Percentiles rank a stretch among this genome's conserved stretches.
phyloP scores from a whole-genome alignment of 768 basidiomycete genomes.

The Russula lepida region DNA sequence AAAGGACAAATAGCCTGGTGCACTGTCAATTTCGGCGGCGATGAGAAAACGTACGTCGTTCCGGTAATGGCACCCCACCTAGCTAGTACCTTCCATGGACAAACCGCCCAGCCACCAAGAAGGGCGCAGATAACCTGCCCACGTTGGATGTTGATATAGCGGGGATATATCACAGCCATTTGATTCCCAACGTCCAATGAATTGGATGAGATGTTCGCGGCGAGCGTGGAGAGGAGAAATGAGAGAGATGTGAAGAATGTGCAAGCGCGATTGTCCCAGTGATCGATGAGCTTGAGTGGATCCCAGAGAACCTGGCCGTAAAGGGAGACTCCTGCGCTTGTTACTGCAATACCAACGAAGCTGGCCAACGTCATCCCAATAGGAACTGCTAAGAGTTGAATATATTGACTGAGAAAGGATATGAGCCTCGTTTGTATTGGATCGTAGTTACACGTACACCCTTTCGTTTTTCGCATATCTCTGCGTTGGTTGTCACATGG shows the following conservation, averaged over 20 bases:
- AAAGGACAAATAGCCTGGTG: slow-evolving; percentile 63
- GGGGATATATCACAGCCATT: slow-evolving; percentile 65
- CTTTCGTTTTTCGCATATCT: slow-evolving; percentile 65
- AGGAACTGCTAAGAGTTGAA: slow-evolving; percentile 71
- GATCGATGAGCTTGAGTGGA: slow-evolving; percentile 63
- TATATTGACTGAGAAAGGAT: slow-evolving; percentile 44
- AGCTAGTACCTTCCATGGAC: slow-evolving; percentile 78
- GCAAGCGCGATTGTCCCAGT: slow-evolving; percentile 78
- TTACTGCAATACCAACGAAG: slow-evolving; percentile 75
- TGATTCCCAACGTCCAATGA: slow-evolving; percentile 72
- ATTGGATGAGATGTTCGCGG: slow-evolving; percentile 66
- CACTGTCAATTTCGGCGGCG: slow-evolving; percentile 25
- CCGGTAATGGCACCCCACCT: slow-evolving; percentile 26
- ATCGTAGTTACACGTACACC: slow-evolving; percentile 35
- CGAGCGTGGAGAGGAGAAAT: slow-evolving; percentile 65
- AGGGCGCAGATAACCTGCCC: slow-evolving; percentile 71
- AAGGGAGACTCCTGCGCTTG: slow-evolving; percentile 63
- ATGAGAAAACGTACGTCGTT: slow-evolving; percentile 1
- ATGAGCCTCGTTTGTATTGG: not conserved
- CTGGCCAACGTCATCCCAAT: slow-evolving; percentile 66
- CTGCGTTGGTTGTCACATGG: slow-evolving; percentile 24
- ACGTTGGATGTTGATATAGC: slow-evolving; percentile 72
- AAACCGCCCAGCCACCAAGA: slow-evolving; percentile 75
- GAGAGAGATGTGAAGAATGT: slow-evolving; percentile 76
- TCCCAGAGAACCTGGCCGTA: slow-evolving; percentile 69